Evolutionary conservation across 2,329 filamentous ascomycete species (phyloP).

Genomic region (Diaporthe citriasiana): DNA sequence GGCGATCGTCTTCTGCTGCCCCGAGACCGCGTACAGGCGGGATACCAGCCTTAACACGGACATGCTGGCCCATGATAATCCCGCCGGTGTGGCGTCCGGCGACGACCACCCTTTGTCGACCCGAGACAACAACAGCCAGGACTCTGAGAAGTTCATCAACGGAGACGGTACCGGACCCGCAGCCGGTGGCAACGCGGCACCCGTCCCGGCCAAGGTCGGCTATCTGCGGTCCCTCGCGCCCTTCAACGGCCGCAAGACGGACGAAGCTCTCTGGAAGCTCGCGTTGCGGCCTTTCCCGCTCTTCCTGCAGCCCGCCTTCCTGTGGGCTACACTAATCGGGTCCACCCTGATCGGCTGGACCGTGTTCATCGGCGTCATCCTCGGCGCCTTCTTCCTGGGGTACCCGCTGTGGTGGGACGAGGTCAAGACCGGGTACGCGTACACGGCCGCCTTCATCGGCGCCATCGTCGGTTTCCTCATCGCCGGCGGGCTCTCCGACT

Average conservation of each 20-base stretch:
- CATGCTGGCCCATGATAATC: constrained; percentile 58
- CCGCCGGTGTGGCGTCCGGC: not conserved
- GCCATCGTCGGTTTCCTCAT: constrained; percentile 82
- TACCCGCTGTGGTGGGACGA: constrained; percentile 87
- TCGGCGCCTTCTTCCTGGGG: constrained; percentile 85
- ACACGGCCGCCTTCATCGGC: constrained; percentile 88
- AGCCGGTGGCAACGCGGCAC: constrained; percentile 4
- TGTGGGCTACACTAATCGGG: constrained; percentile 86
- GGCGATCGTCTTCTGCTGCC: constrained; percentile 81
- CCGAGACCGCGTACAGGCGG: constrained; percentile 85
- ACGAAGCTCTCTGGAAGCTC: constrained; percentile 78
- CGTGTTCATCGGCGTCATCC: constrained; percentile 87
- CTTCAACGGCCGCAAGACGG: constrained; percentile 86
- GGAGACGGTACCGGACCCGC: constrained; percentile 50
- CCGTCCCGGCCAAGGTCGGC: constrained; percentile 64
- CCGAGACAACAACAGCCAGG: constrained; percentile 12
- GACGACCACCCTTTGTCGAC: constrained; percentile 5
- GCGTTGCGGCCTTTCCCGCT: constrained; percentile 84
- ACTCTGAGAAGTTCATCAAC: constrained; percentile 24
- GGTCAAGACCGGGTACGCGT: constrained; percentile 86
- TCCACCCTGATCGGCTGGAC: constrained; percentile 96
- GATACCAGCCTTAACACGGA: constrained; percentile 79
- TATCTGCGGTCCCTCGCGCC: constrained; percentile 73
- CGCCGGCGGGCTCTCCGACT: constrained; percentile 82
- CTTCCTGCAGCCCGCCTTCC: constrained; percentile 85